Percentiles rank a stretch among this genome's conserved stretches.
Evolutionary conservation across 345 rosid genomes (phyloP).

Genomic region (Euphorbia tirucalli): DNA sequence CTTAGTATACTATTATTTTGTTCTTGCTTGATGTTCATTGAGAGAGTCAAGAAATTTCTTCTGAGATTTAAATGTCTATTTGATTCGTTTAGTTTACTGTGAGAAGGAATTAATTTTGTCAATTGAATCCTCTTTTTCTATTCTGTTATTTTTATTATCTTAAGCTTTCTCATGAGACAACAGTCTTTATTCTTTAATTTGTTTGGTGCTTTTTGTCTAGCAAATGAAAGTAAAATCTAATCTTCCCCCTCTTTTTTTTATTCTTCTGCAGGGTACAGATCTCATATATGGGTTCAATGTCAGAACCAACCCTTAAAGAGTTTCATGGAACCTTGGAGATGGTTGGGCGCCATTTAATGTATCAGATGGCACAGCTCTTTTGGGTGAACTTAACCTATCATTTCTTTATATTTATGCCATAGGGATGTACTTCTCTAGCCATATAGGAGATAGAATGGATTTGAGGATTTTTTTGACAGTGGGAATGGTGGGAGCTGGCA

Average conservation of each 20-base stretch:
- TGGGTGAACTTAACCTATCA: slow-evolving; percentile 81
- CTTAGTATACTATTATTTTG: too few relatives aligned
- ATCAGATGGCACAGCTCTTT: slow-evolving; percentile 62
- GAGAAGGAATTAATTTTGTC: too few relatives aligned
- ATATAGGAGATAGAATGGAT: slow-evolving; percentile 82
- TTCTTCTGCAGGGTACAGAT: slow-evolving; percentile 6
- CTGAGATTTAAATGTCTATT: too few relatives aligned
- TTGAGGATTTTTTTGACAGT: slow-evolving; percentile 70
- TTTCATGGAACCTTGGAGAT: slow-evolving; percentile 37
- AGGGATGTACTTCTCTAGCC: slow-evolving; percentile 90
- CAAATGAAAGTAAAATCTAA: too few relatives aligned
- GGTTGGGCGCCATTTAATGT: slow-evolving; percentile 94
- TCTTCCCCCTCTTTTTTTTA: neutral
- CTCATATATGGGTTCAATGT: slow-evolving; percentile 49
- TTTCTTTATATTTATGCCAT: slow-evolving; percentile 73
- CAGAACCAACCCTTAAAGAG: slow-evolving; percentile 20
- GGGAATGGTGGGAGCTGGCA: slow-evolving; percentile 88
- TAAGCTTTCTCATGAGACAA: too few relatives aligned
- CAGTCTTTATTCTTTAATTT: too few relatives aligned
- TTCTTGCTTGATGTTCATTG: too few relatives aligned
- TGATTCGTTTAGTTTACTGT: too few relatives aligned
- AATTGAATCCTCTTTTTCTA: too few relatives aligned
- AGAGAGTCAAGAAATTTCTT: too few relatives aligned
- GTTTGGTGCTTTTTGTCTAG: too few relatives aligned
- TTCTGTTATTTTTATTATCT: too few relatives aligned